Conservation (phyloP, 257 asterid genomes). For the Solanum infundibuliforme region DNA sequence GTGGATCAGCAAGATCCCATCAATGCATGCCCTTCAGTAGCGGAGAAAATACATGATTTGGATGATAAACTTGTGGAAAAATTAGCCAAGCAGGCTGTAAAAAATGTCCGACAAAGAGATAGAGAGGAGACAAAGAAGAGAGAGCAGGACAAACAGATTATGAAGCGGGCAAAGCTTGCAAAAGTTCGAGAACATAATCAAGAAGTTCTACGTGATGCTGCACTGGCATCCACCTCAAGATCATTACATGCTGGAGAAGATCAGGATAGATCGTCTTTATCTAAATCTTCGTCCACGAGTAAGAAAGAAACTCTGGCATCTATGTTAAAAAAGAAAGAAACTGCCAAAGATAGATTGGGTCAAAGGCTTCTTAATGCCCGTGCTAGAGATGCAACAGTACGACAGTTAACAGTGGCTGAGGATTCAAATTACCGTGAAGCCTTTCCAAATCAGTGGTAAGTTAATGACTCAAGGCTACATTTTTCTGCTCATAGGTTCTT, state of each 20-base stretch:
- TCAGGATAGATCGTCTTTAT: constrained; percentile 11
- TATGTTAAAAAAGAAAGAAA: constrained; percentile 78
- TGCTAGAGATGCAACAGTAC: constrained; percentile 39
- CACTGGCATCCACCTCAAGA: constrained; percentile 66
- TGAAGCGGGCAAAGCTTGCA: constrained; percentile 68
- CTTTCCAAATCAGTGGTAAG: constrained; percentile 83
- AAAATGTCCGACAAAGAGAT: constrained; percentile 61
- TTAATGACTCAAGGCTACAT: not conserved
- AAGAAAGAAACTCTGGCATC: constrained; percentile 65
- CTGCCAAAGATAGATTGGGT: constrained; percentile 51
- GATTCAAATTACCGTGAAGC: constrained; percentile 65
- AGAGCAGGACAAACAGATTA: constrained; percentile 34
- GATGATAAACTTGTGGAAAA: constrained; percentile 19
- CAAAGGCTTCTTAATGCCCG: constrained; percentile 47
- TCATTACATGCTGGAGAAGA: constrained; percentile 52
- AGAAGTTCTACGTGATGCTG: constrained; percentile 65
- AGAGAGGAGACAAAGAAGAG: constrained; percentile 40
- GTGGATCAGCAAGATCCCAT: constrained; percentile 1
- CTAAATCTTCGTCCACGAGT: constrained; percentile 18
- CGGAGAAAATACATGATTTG: constrained; percentile 21
- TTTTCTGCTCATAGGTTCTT: not conserved
- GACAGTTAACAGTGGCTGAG: constrained; percentile 40
- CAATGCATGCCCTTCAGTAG: constrained; percentile 3
- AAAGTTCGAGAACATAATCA: constrained; percentile 71
- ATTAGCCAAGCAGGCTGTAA: constrained; percentile 61